Evolutionary conservation across 768 basidiomycete genomes (phyloP), one percentile per base, ranked within the genome.

Genomic region (Cystofilobasidium capitatum): DNA sequence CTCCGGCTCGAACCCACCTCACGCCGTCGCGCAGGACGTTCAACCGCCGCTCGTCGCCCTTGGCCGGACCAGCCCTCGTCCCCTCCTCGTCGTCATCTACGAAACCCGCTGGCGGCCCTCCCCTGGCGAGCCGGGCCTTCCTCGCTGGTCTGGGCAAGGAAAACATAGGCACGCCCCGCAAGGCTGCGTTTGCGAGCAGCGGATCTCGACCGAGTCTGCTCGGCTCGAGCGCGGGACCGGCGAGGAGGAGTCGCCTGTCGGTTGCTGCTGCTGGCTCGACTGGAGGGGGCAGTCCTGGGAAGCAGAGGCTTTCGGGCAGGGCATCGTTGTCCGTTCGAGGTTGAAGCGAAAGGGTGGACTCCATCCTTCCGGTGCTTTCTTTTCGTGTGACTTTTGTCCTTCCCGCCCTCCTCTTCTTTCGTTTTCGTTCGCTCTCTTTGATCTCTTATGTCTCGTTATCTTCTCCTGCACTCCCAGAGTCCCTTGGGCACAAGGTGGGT

Each of bases 161-260:
- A n/a, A 55, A 55, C 51, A 55, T 33, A 8, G 51, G 51, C 51
- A 55, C 51, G 51, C 51, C 51, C 3, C 51, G 51, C 29, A 55
- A 55, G 51, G 29, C 31, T 17, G 6, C 6, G 7, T 29, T 33
- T n/a, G 51, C 9, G 4, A 10, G 26, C 14, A 51, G 12, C 24
- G 49, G 49, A 16, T 5, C 44, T 16, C 44, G 44, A 4, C 44
- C 44, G 44, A 45, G 44, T n/a, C 17, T 45, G 44, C 44, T 45
- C 8, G 14, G 44, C 17, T 16, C 6, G 17, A 45, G 44, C 17
- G n/a, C n/a, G 44, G 44, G 6, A n/a, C 44, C 17, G 44, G 44
- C 44, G 44, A n/a, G 4, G 44, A n/a, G 3, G 44, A n/a, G n/a
- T n/a, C n/a, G n/a, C n/a, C n/a, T n/a, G n/a, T n/a, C n/a, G n/a